These are phyloP conservation scores for Kregervanrija delftensis DNA, from an alignment of 805 yeast genomes.

Conservation along the genomic window DNA sequence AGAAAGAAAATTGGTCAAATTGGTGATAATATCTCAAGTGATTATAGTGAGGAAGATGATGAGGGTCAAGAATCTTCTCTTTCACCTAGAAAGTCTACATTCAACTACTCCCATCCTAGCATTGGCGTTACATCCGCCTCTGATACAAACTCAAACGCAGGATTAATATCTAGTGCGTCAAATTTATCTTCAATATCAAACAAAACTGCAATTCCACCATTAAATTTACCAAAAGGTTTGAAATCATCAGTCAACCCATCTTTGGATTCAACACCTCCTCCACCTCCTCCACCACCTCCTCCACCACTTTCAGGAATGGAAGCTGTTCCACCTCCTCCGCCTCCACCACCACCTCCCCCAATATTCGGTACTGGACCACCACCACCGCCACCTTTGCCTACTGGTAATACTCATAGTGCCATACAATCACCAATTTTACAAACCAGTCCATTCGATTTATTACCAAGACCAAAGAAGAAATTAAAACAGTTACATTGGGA, in stretches of 20 bases:
- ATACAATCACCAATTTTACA: constrained; percentile 19
- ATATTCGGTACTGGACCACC: constrained; percentile 18
- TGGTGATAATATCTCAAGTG: no score
- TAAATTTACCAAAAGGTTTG: constrained; percentile 14
- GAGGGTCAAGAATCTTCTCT: no score
- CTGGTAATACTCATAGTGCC: constrained; percentile 1
- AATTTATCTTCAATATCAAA: no score
- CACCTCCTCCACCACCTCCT: constrained; percentile 23
- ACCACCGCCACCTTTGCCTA: constrained; percentile 20
- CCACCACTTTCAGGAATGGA: constrained; percentile 14
- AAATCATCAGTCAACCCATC: constrained; percentile 16
- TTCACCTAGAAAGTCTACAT: no score
- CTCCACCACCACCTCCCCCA: constrained; percentile 25
- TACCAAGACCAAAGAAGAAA: constrained; percentile 66
- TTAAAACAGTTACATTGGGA: constrained; percentile 98
- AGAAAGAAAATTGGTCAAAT: no score
- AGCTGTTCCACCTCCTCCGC: constrained; percentile 29
- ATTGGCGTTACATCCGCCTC: no score
- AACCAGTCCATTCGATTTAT: constrained; percentile 36
- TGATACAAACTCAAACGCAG: no score
- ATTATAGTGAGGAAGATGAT: no score
- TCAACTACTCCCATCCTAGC: no score
- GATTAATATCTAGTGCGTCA: no score
- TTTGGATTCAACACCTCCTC: constrained; percentile 13
- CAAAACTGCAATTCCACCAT: not conserved